Conservation (phyloP, 1,284 basidiomycete species). For the Sparassis latifolia region DNA sequence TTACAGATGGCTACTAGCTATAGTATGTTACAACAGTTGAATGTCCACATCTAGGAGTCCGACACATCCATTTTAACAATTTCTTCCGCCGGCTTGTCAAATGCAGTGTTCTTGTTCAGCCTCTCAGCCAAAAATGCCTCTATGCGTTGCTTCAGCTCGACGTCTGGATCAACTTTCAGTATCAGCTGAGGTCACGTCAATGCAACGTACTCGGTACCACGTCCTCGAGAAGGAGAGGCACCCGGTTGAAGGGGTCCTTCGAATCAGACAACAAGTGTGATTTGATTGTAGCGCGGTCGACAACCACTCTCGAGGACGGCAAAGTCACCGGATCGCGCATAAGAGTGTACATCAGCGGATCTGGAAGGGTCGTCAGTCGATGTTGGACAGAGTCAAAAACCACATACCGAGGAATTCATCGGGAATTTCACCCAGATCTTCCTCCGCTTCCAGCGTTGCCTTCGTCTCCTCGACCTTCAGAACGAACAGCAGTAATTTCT, state of each 20-base stretch:
- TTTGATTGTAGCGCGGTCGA: conserved; percentile 95
- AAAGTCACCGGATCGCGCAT: conserved; percentile 96
- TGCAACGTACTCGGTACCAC: conserved; percentile 61
- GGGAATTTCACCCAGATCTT: conserved; percentile 90
- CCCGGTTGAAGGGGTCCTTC: conserved; percentile 88
- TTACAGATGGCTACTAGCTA: no score
- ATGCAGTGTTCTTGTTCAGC: conserved; percentile 30
- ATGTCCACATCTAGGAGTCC: conserved; percentile 5
- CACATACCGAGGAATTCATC: conserved; percentile 88
- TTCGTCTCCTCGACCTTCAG: conserved; percentile 82
- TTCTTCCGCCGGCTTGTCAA: conserved; percentile 23
- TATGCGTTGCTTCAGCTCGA: conserved; percentile 57
- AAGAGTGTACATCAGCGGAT: conserved; percentile 88
- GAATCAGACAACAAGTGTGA: conserved; percentile 89
- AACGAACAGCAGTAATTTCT: conserved; percentile 68
- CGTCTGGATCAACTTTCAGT: conserved; percentile 30
- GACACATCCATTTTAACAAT: conserved; percentile 31
- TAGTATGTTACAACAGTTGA: no score
- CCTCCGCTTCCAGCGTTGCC: conserved; percentile 76
- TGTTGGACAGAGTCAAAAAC: conserved; percentile 1
- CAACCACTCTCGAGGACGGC: conserved; percentile 74
- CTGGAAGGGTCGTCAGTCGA: conserved; percentile 32
- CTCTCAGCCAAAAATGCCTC: conserved; percentile 53
- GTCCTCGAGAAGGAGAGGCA: conserved; percentile 74
- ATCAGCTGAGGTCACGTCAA: neutral